These are phyloP conservation scores for Umbilicus rupestris DNA, from an alignment of 164 flowering plant genomes.

Conservation along the genomic window DNA sequence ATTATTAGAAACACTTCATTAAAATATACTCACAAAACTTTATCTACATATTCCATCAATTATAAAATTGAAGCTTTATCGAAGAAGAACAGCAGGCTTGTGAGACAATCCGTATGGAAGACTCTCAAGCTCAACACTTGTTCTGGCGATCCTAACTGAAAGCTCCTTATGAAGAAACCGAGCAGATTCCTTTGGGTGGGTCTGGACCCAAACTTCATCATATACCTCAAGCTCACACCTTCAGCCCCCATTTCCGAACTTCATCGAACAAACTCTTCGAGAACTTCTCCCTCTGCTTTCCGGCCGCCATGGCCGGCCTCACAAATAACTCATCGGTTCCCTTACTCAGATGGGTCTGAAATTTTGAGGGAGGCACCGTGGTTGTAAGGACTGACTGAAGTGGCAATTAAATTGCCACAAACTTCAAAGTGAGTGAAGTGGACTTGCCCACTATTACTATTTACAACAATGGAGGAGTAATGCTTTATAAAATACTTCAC, in stretches of 20 bases:
- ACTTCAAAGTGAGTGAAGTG: no score
- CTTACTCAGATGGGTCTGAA: neutral
- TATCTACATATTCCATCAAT: no score
- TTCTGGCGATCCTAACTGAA: constrained; percentile 70
- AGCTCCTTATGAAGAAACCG: constrained; percentile 93
- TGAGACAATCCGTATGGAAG: constrained; percentile 72
- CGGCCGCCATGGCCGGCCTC: constrained; percentile 11
- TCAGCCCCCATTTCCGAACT: constrained; percentile 62
- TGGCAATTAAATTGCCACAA: no score
- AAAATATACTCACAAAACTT: no score
- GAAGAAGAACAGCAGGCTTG: constrained; percentile 71
- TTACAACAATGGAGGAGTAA: no score
- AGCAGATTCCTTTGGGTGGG: constrained; percentile 51
- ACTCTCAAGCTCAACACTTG: constrained; percentile 66
- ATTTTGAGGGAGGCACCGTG: no score
- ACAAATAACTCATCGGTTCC: neutral
- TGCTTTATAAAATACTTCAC: no score
- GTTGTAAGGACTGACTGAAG: no score
- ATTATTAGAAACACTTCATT: no score
- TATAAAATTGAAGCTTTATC: no score
- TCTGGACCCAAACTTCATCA: constrained; percentile 85
- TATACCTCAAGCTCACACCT: constrained; percentile 85
- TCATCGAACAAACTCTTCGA: constrained; percentile 58
- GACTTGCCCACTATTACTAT: no score
- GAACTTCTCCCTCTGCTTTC: constrained; percentile 38